These are phyloP conservation scores for Stagonosporopsis rhizophila DNA, from an alignment of 2,329 filamentous ascomycete genomes.

Conservation along the genomic window DNA sequence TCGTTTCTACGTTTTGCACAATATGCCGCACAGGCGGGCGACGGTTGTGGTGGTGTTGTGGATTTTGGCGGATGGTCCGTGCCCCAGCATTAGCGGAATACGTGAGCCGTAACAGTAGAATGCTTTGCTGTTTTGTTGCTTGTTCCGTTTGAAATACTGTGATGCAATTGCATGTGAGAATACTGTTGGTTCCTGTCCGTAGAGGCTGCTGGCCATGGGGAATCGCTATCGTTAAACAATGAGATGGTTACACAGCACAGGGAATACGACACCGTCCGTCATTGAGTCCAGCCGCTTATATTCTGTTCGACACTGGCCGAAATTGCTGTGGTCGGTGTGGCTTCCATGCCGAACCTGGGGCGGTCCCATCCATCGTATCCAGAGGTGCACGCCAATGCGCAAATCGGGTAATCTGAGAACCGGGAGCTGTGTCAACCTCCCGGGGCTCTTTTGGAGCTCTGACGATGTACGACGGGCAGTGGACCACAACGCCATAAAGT, in stretches of 20 bases:
- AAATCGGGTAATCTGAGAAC: not conserved
- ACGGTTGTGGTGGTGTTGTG: not conserved
- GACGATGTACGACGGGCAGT: not conserved
- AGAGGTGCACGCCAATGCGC: not conserved
- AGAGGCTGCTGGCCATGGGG: not conserved
- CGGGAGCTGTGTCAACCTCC: not conserved
- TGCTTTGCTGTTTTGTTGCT: not conserved
- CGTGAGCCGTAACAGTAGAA: not conserved
- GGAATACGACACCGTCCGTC: not conserved
- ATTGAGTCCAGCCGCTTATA: not conserved
- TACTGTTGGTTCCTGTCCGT: not conserved
- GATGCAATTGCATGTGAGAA: not conserved
- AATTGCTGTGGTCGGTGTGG: not conserved
- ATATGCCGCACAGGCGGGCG: not conserved
- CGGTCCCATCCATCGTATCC: not conserved
- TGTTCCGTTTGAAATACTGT: not conserved
- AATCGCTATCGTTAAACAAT: too few relatives aligned
- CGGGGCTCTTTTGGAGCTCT: not conserved
- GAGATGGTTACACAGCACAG: not conserved
- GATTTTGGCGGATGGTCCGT: constrained; percentile 4
- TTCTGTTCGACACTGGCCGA: not conserved
- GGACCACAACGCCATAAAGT: not conserved
- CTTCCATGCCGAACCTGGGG: not conserved
- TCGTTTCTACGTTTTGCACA: not conserved
- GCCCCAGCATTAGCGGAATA: not conserved